phyloP scores from a whole-genome alignment of 2,329 filamentous ascomycete species.

The Exophiala lecanii-corni region DNA sequence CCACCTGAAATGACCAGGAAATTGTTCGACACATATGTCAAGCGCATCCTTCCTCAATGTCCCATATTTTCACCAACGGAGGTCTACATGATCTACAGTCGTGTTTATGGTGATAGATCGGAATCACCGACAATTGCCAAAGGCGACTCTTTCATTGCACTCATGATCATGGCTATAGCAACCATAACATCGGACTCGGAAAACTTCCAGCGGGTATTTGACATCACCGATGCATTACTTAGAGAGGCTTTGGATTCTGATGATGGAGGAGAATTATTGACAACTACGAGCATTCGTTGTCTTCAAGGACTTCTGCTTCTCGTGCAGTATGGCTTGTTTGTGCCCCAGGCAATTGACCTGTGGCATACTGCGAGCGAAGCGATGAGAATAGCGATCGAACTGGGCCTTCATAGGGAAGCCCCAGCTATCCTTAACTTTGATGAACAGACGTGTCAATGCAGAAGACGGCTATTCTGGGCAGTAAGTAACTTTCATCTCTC shows the following conservation, averaged over 20 bases:
- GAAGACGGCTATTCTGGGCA: not conserved
- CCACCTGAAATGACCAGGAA: not conserved
- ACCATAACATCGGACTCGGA: not conserved
- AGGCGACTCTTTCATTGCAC: not conserved
- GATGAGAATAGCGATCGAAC: not conserved
- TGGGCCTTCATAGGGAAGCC: not conserved
- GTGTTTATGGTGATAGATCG: not conserved
- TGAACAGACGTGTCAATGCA: not conserved
- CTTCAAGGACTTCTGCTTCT: not conserved
- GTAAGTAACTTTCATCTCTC: not conserved
- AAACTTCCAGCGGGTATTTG: not conserved
- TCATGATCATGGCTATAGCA: not conserved
- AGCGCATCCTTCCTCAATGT: not conserved
- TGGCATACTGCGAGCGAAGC: not conserved
- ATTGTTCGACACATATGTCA: not conserved
- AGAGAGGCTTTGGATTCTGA: not conserved
- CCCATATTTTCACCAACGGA: not conserved
- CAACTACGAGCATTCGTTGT: not conserved
- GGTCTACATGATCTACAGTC: not conserved
- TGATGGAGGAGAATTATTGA: not conserved
- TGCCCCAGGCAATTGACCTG: not conserved
- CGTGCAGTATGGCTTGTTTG: not conserved
- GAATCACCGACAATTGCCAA: not conserved
- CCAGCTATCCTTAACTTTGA: not conserved
- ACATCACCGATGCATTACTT: not conserved